Evolutionary conservation across 2,329 filamentous ascomycete species (phyloP).

Genomic region (Dichotomopilus funicola): DNA sequence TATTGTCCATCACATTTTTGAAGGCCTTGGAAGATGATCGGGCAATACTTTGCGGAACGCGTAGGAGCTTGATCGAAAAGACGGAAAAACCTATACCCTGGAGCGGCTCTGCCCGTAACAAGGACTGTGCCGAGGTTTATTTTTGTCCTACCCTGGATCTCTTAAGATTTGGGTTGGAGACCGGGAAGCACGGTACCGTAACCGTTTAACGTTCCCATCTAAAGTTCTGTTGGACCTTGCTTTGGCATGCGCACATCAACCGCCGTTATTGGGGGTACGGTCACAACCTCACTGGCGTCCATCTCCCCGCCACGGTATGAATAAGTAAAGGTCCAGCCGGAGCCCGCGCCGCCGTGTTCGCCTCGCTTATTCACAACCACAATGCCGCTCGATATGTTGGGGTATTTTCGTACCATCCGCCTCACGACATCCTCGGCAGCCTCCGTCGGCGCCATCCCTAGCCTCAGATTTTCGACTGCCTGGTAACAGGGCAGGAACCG

Average conservation of each 20-base stretch:
- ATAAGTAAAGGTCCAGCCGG: constrained; percentile 51
- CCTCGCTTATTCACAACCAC: constrained; percentile 46
- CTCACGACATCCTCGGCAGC: constrained; percentile 46
- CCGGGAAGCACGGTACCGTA: too few relatives aligned
- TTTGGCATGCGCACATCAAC: too few relatives aligned
- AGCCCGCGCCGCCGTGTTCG: constrained; percentile 44
- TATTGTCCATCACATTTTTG: too few relatives aligned
- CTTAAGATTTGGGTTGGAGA: too few relatives aligned
- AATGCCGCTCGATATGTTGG: constrained; percentile 40
- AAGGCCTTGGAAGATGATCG: too few relatives aligned
- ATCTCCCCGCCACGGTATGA: constrained; percentile 43
- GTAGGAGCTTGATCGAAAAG: too few relatives aligned
- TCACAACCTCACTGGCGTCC: constrained; percentile 39
- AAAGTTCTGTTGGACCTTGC: background rate
- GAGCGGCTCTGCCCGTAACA: too few relatives aligned
- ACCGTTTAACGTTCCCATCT: too few relatives aligned
- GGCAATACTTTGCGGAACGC: too few relatives aligned
- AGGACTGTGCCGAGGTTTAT: too few relatives aligned
- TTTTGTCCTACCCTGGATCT: too few relatives aligned
- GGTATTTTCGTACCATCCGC: constrained; percentile 44
- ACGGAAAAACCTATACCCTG: too few relatives aligned
- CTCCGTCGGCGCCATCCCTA: constrained; percentile 40
- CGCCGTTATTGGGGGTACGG: constrained; percentile 30
- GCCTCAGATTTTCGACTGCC: constrained; percentile 47
- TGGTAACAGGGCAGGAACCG: constrained; percentile 52